Percentiles rank a stretch among this genome's conserved stretches.
phyloP scores from a whole-genome alignment of 305 asterid genomes.

The Solanum hybrid region DNA sequence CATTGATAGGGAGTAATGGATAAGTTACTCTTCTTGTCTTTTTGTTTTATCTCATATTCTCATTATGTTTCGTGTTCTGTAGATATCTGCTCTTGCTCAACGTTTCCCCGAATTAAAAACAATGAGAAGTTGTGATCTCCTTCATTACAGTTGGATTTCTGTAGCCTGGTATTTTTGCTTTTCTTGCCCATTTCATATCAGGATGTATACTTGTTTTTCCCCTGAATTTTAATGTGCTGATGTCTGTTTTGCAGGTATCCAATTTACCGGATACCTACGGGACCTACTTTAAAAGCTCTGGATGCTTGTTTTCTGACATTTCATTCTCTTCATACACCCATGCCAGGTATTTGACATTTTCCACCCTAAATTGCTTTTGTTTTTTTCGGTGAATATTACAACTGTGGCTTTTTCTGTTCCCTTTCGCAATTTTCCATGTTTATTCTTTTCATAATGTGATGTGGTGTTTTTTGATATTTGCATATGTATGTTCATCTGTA shows the following conservation, averaged over 20 bases:
- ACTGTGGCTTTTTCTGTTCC: background rate
- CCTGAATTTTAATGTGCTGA: background rate
- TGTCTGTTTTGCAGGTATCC: conserved; percentile 33
- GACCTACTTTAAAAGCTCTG: conserved; percentile 34
- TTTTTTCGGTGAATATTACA: background rate
- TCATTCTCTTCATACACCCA: conserved; percentile 38
- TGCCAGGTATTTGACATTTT: conserved; percentile 40
- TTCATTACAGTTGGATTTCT: conserved; percentile 38
- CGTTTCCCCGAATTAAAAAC: conserved; percentile 32
- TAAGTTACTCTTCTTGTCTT: background rate
- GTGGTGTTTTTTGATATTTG: background rate
- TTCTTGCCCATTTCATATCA: background rate
- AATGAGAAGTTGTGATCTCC: conserved; percentile 39
- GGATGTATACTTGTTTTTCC: background rate
- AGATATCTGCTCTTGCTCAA: conserved; percentile 32
- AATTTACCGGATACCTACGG: conserved; percentile 42
- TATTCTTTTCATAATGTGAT: background rate
- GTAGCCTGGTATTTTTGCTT: conserved; percentile 36
- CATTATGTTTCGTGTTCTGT: conserved; percentile 11
- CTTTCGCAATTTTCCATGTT: background rate
- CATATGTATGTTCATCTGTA: background rate
- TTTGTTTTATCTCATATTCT: background rate
- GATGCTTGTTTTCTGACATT: conserved; percentile 51
- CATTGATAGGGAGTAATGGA: background rate
- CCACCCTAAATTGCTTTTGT: background rate